Conservation (phyloP, 257 asterid species). For the Solanum piurae region DNA sequence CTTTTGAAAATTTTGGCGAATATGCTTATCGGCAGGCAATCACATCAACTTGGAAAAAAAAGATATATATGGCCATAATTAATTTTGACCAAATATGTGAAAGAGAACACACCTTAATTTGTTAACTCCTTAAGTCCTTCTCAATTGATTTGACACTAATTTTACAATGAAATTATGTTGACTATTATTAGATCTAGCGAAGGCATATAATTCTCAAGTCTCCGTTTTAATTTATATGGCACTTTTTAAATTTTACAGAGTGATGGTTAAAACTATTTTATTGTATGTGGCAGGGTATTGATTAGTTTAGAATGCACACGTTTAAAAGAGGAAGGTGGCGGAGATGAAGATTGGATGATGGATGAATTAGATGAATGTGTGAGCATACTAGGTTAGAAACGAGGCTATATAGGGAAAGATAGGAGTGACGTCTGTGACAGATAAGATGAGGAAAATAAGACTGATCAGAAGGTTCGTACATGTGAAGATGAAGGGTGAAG, state of each 20-base stretch:
- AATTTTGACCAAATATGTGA: not conserved
- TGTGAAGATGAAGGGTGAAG: not conserved
- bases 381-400: not conserved
- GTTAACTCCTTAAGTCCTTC: not conserved
- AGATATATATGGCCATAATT: not conserved
- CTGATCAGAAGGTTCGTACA: not conserved
- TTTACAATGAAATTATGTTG: not conserved
- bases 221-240: not conserved
- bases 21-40: conserved; percentile 16
- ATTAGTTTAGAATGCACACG: not conserved
- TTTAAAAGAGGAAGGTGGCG: not conserved
- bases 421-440: too few species aligned
- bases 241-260: not conserved
- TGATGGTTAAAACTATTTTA: rapidly evolving
- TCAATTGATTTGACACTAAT: not conserved
- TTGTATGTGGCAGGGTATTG: not conserved
- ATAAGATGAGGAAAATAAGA: not conserved
- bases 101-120: not conserved
- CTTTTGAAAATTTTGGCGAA: conserved; percentile 1
- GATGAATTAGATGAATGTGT: not conserved
- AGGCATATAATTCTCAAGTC: not conserved
- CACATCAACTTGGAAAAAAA: not conserved
- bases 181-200: not conserved
- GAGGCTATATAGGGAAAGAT: too few species aligned
- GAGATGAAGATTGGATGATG: too few species aligned